Base-by-base conservation (phyloP, 768 basidiomycete species). In the Calocera cornea region DNA sequence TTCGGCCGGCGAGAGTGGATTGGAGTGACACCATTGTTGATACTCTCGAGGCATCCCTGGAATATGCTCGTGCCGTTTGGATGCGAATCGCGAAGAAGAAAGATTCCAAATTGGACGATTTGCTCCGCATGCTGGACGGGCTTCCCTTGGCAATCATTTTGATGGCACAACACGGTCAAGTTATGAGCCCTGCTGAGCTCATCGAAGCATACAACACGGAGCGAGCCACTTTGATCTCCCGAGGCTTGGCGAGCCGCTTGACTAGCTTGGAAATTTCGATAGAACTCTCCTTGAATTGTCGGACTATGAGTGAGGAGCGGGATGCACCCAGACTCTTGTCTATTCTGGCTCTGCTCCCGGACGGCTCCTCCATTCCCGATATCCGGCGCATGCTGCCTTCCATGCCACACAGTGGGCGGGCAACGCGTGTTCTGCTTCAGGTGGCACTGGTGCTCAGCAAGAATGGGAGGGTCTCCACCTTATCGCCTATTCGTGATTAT, bases 311-410 rank as follows among this genome's bases (percentile, higher is more conserved):
- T 65, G 33, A 65, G 12, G 68, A 71, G 36, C 71, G 71, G 17
- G 67, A 72, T n/a, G 73, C 75, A 16, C 22, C 68, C 16, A 66
- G 38, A 7, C 72, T 76, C 12, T 71, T 75, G 40, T 63, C 68
- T 41, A 67, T 72, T 17, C 67, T 76, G 1, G 67, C 74, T 41
- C 65, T 74, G 64, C 71, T 77, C 16, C 76, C 76, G 0, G 70
- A 66, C 12, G 74, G 75, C 1, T 70, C 73, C 12, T 68, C 65
- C 17, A 8, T 65, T 14, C n/a, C 65, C 65, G 8, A 65, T 41
- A 41, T 38, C 36, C 7, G 14, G 5, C 36, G 36, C 36, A 38
- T 38, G 36, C 14, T 38, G 14, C 36, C 36, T 38, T 38, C 36
- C 36, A 38, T 38, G 36, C 36, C 36, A 14, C 36, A 38, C 14